These are phyloP conservation scores for Cyclaneusma minus DNA, from an alignment of 2,329 filamentous ascomycete genomes.

Conservation along the genomic window DNA sequence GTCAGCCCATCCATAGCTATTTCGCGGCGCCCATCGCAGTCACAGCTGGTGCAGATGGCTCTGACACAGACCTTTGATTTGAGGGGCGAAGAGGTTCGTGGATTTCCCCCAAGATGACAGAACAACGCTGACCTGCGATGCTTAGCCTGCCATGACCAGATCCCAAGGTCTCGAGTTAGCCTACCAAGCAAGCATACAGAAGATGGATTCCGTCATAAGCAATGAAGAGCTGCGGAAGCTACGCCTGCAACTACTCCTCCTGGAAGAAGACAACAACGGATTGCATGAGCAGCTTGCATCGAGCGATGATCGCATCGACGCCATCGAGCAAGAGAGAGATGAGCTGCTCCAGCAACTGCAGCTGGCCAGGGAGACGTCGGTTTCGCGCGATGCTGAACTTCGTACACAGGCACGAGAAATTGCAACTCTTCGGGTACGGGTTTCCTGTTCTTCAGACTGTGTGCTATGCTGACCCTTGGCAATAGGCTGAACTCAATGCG, in stretches of 20 bases:
- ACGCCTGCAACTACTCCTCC: conserved; percentile 51
- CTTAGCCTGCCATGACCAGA: conserved; percentile 10
- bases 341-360: conserved; percentile 31
- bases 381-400: conserved; percentile 22
- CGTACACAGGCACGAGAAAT: conserved; percentile 36
- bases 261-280: conserved; percentile 58
- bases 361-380: conserved; percentile 24
- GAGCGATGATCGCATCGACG: conserved; percentile 42
- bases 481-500: conserved; percentile 54
- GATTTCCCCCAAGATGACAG: too few species aligned
- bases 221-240: conserved; percentile 61
- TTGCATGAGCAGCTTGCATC: conserved; percentile 47
- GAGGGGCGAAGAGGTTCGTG: too few species aligned
- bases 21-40: too few species aligned
- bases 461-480: neutral
- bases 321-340: conserved; percentile 32
- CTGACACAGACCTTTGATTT: too few species aligned
- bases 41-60: too few species aligned
- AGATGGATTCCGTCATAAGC: conserved; percentile 52
- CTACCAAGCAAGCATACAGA: conserved; percentile 49
- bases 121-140: too few species aligned
- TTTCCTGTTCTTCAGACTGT: too few species aligned
- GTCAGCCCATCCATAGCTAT: too few species aligned
- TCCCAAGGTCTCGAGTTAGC: conserved; percentile 44
- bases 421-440: conserved; percentile 35